Evolutionary conservation across 73 alveolate genomes (phyloP).

Genomic region (Uronychia binucleata): DNA sequence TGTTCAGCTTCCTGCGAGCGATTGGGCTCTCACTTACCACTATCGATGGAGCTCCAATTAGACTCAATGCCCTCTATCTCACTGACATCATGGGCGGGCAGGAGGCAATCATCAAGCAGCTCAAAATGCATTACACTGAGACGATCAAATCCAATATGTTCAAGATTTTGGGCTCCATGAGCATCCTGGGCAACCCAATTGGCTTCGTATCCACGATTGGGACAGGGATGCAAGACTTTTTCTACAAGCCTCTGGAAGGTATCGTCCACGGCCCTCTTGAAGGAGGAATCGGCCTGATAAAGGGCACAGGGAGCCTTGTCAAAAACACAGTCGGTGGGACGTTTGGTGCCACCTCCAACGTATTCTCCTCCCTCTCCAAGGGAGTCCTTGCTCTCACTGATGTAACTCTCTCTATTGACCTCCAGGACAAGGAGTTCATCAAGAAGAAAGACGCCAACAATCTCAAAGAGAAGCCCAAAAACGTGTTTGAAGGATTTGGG

Average conservation of each 20-base stretch:
- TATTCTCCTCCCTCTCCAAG: conserved; percentile 87
- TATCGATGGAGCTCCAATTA: conserved; percentile 84
- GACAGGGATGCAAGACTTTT: conserved; percentile 95
- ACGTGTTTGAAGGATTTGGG: conserved; percentile 91
- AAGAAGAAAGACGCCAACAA: conserved; percentile 79
- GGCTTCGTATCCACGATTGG: conserved; percentile 89
- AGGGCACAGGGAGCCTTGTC: conserved; percentile 93
- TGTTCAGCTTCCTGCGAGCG: conserved; percentile 58
- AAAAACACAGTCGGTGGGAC: conserved; percentile 94
- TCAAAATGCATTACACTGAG: conserved; percentile 70
- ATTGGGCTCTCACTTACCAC: conserved; percentile 77
- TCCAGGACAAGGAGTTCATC: conserved; percentile 79
- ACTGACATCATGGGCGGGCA: conserved; percentile 71
- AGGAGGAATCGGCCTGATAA: conserved; percentile 91
- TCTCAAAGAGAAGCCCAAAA: conserved; percentile 86
- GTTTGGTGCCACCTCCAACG: conserved; percentile 86
- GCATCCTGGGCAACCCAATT: conserved; percentile 95
- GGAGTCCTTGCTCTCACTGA: conserved; percentile 82
- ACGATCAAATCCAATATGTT: conserved; percentile 56
- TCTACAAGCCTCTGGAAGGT: conserved; percentile 96
- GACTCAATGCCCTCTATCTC: conserved; percentile 70
- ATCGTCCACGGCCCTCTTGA: conserved; percentile 87
- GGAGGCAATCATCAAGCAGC: conserved; percentile 47
- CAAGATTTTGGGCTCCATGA: conserved; percentile 78
- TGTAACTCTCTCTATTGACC: conserved; percentile 13